Evolutionary conservation across 2,329 filamentous ascomycete genomes (phyloP).

Genomic region (Hymenoscyphus fraxineus): DNA sequence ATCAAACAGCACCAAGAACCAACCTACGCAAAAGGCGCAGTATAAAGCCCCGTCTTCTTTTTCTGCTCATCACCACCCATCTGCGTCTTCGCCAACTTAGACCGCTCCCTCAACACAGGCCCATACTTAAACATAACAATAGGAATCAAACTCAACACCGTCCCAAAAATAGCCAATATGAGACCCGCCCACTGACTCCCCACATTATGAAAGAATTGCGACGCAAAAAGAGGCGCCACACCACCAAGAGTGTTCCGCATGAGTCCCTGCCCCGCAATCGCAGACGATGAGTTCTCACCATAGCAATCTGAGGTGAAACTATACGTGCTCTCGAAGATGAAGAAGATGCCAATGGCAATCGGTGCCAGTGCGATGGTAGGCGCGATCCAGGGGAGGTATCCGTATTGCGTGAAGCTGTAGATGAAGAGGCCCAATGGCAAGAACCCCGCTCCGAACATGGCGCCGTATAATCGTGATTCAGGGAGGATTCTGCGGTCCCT

Average conservation of each 20-base stretch:
- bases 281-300: slow-evolving; percentile 76
- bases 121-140: slow-evolving; percentile 67
- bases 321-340: slow-evolving; percentile 80
- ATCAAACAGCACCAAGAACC: background rate
- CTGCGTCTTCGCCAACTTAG: slow-evolving; percentile 30
- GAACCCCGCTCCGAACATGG: slow-evolving; percentile 68
- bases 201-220: slow-evolving; percentile 66
- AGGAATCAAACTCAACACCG: slow-evolving; percentile 68
- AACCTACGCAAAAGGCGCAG: slow-evolving; percentile 19
- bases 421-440: slow-evolving; percentile 76
- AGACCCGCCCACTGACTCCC: slow-evolving; percentile 68
- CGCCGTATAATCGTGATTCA: slow-evolving; percentile 76
- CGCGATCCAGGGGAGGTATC: slow-evolving; percentile 54
- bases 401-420: slow-evolving; percentile 59
- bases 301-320: slow-evolving; percentile 89
- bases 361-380: slow-evolving; percentile 58
- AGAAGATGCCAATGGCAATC: slow-evolving; percentile 71
- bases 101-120: slow-evolving; percentile 34
- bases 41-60: slow-evolving; percentile 21
- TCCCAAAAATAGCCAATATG: slow-evolving; percentile 56
- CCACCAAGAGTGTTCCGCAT: slow-evolving; percentile 80
- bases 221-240: slow-evolving; percentile 73
- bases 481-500: slow-evolving; percentile 41
- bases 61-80: slow-evolving; percentile 23
- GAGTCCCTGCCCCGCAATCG: slow-evolving; percentile 78